phyloP scores from a whole-genome alignment of 1,284 basidiomycete species.

The Pseudozyma sp. region DNA sequence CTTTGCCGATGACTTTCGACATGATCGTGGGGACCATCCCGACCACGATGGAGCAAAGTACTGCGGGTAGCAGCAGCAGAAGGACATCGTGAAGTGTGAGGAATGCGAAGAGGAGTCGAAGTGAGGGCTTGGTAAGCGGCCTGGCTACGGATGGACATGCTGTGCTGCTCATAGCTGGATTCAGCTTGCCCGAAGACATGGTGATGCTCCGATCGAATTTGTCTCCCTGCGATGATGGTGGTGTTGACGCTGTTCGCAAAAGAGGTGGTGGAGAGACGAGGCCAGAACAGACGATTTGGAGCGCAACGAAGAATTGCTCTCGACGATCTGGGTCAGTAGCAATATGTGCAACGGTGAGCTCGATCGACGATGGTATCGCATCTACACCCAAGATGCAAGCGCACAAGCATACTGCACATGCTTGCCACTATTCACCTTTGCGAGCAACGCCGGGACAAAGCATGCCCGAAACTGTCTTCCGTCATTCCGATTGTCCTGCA shows the following conservation, averaged over 20 bases:
- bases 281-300: too few species aligned
- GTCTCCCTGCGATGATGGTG: neutral
- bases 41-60: constrained; percentile 76
- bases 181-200: neutral
- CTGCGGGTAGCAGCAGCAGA: constrained; percentile 76
- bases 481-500: too few species aligned
- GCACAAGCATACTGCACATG: too few species aligned
- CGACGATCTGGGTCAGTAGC: too few species aligned
- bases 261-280: too few species aligned
- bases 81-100: constrained; percentile 41
- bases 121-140: constrained; percentile 25
- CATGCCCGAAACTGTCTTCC: too few species aligned
- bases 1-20: constrained; percentile 87
- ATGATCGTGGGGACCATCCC: constrained; percentile 90
- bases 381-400: too few species aligned
- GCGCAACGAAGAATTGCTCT: too few species aligned
- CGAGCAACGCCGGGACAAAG: too few species aligned
- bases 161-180: neutral
- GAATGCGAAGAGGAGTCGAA: constrained; percentile 54
- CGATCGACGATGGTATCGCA: too few species aligned
- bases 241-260: neutral
- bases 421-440: too few species aligned
- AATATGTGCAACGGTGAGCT: too few species aligned
- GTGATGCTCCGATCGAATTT: neutral
- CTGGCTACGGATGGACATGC: neutral